These are phyloP conservation scores for Xylariaceae sp. DNA, from an alignment of 2,329 filamentous ascomycete species.

Conservation along the genomic window DNA sequence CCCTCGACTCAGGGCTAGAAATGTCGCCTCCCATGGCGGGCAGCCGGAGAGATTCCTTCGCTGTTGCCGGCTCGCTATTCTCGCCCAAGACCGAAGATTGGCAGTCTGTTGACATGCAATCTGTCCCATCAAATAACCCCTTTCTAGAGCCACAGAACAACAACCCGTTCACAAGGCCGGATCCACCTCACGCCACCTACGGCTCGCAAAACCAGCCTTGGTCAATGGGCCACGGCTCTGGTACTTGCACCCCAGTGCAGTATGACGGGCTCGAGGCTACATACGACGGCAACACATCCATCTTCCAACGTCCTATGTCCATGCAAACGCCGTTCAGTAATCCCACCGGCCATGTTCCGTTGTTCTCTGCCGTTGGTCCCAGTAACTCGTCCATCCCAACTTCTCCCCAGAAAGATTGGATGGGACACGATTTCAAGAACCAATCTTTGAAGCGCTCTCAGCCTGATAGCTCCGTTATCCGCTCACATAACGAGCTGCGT, in stretches of 20 bases:
- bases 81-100: conserved; percentile 70
- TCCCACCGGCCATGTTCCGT: conserved; percentile 54
- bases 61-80: conserved; percentile 62
- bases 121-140: conserved; percentile 66
- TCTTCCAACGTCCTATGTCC: conserved; percentile 61
- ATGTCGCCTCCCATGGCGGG: conserved; percentile 67
- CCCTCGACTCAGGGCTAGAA: conserved; percentile 65
- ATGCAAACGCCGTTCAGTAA: conserved; percentile 62
- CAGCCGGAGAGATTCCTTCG: conserved; percentile 69
- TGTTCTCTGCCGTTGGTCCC: conserved; percentile 59
- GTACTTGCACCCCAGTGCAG: conserved; percentile 75
- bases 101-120: conserved; percentile 70
- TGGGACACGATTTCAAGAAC: conserved; percentile 55
- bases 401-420: conserved; percentile 66
- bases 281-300: conserved; percentile 57
- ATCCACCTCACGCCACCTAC: conserved; percentile 55
- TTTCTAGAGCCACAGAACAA: conserved; percentile 64
- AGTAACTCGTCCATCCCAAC: conserved; percentile 57
- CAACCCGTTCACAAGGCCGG: conserved; percentile 72
- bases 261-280: conserved; percentile 68
- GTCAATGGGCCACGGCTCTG: conserved; percentile 69
- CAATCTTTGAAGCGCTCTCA: conserved; percentile 66
- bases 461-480: conserved; percentile 71
- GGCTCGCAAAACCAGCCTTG: conserved; percentile 56
- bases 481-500: conserved; percentile 76